Base-by-base conservation (phyloP, 1,284 basidiomycete genomes). In the Fomes fomentarius region DNA sequence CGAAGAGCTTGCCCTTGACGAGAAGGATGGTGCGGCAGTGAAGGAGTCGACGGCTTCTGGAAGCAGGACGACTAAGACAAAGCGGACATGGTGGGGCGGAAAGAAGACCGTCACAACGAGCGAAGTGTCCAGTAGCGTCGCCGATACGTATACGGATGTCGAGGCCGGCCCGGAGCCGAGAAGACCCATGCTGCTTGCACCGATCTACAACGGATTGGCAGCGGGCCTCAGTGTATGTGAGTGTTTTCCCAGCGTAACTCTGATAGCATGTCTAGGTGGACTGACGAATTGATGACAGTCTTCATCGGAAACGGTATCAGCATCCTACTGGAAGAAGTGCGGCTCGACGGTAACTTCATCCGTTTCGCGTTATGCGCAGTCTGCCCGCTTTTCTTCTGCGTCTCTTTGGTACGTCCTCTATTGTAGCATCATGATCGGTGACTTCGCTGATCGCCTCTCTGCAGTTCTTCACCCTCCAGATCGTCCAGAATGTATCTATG, bases 141-240 rank as follows among this genome's bases (percentile, higher is more conserved):
- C 28, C 30, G 66, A 67, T 26, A 55, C 59, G 17, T 61, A 58
- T 41, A 56, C 63, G 40, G 62, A 66, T 56, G 63, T 66, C n/a
- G 68, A 69, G 51, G 64, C 65, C 11, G 64, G 61, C 3, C 66
- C 69, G 17, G 64, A 68, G 54, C 64, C 71, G 37, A 66, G 77
- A 38, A 72, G 72, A 3, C 68, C 74, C 22, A 65, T 72, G 67
- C 64, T 81, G 28, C 75, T 73, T 35, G 75, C 79, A 14, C 75
- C 80, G 7, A 57, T 82, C 9, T 73, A 76, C 56, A 79, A 79
- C 57, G 81, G 79, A 6, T 50, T 81, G 17, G 72, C 76, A 1
- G 74, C 77, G 30, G 73, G 67, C 10, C 56, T 76, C 55, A 65
- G 73, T 15, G 57, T 73, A 22, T 68, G 71, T 73, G 56, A 52